phyloP scores from a whole-genome alignment of 192 early-diverging fungal genomes.

The Jimgerdemannia flammicorona region DNA sequence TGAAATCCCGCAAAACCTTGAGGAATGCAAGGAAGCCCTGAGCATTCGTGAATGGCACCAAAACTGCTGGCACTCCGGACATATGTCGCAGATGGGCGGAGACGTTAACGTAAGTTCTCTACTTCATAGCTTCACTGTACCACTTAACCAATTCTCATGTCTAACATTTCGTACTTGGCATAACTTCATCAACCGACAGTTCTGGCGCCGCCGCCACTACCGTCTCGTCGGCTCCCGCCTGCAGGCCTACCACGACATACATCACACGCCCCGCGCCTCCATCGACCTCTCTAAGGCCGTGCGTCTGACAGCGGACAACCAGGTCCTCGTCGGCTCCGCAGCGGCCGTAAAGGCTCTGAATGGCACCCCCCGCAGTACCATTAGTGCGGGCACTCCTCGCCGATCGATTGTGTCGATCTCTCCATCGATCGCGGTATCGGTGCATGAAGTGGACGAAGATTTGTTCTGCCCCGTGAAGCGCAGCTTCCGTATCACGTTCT shows the following conservation, averaged over 20 bases:
- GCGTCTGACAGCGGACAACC: constrained; percentile 8
- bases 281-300: constrained; percentile 24
- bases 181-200: constrained; percentile 4
- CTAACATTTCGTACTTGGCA: neutral
- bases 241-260: constrained; percentile 11
- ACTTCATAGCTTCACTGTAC: neutral
- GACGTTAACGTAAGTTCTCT: constrained; percentile 21
- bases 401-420: neutral
- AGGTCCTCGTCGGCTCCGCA: constrained; percentile 2
- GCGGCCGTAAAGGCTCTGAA: neutral
- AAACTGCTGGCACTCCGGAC: constrained; percentile 16
- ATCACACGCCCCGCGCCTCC: constrained; percentile 3
- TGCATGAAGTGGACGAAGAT: constrained; percentile 2
- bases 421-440: neutral
- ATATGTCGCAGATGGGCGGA: constrained; percentile 26
- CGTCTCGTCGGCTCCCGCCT: constrained; percentile 16
- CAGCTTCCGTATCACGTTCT: constrained; percentile 18
- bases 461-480: constrained; percentile 15
- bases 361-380: too few species aligned
- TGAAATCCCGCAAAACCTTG: constrained; percentile 12
- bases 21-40: constrained; percentile 20
- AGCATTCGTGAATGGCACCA: constrained; percentile 17
- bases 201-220: constrained; percentile 20
- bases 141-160: neutral
- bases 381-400: too few species aligned